Conservation (phyloP, 352 stramenopile species). For the Pythium brachiatum region DNA sequence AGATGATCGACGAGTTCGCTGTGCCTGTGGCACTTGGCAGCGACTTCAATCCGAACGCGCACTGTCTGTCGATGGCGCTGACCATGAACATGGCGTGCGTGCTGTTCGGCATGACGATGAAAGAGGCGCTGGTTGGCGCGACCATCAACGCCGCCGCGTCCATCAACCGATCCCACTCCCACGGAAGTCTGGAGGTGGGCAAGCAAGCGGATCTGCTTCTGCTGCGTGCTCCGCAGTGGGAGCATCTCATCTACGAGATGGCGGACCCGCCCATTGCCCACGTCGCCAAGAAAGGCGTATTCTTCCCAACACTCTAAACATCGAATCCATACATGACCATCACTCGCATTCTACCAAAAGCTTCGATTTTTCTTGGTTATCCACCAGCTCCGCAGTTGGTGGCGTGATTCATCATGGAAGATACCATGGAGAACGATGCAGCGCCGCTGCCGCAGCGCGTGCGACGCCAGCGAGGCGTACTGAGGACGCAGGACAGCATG, state of each 20-base stretch:
- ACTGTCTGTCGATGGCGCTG: slow-evolving; percentile 84
- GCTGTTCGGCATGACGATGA: slow-evolving; percentile 84
- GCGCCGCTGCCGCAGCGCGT: background rate
- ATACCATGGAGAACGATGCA: background rate
- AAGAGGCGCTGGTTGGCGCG: slow-evolving; percentile 73
- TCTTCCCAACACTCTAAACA: slow-evolving; percentile 18
- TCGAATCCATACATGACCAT: background rate
- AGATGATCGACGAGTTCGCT: slow-evolving; percentile 56
- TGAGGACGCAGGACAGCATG: background rate
- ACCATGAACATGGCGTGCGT: slow-evolving; percentile 89
- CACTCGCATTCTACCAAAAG: background rate
- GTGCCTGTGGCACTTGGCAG: slow-evolving; percentile 76
- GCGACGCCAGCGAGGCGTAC: background rate
- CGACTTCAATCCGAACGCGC: slow-evolving; percentile 85
- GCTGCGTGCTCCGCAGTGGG: slow-evolving; percentile 68
- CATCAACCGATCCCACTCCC: slow-evolving; percentile 65
- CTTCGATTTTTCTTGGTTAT: slow-evolving; percentile 1
- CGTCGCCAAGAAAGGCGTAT: slow-evolving; percentile 70
- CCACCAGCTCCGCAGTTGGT: no score
- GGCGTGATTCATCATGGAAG: no score
- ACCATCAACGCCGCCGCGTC: slow-evolving; percentile 85
- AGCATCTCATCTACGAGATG: slow-evolving; percentile 88
- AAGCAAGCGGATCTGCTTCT: slow-evolving; percentile 73
- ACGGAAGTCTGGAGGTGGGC: slow-evolving; percentile 77
- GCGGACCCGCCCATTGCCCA: slow-evolving; percentile 71